Evolutionary conservation across 257 asterid genomes (phyloP).

Genomic region (Henckelia pumila): DNA sequence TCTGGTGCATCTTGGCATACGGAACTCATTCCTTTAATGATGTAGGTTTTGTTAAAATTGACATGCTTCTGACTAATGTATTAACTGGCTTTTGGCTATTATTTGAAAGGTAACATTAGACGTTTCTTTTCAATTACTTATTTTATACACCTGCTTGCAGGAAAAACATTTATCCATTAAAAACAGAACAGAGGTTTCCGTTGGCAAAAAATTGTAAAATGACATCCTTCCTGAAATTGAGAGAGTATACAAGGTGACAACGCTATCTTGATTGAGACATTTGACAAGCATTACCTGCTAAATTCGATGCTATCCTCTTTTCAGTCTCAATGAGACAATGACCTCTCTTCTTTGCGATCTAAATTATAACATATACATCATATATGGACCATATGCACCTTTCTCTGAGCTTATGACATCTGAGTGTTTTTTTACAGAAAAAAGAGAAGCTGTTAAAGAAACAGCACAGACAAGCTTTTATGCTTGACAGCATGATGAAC

Average conservation of each 20-base stretch:
- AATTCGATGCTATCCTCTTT: constrained; percentile 11
- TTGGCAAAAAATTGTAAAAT: constrained; percentile 86
- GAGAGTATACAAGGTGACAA: constrained; percentile 81
- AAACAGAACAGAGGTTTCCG: constrained; percentile 81
- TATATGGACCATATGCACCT: constrained; percentile 9
- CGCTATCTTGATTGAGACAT: constrained; percentile 24
- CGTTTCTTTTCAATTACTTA: too few species aligned
- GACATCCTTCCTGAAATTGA: constrained; percentile 91
- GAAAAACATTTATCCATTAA: constrained; percentile 82
- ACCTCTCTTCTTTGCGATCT: constrained; percentile 1
- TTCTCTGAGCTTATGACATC: constrained; percentile 21
- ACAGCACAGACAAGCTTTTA: constrained; percentile 90
- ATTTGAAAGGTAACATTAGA: too few species aligned
- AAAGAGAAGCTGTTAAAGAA: constrained; percentile 83
- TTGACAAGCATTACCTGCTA: constrained; percentile 10
- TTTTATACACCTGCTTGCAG: too few species aligned
- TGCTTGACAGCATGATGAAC: constrained; percentile 77
- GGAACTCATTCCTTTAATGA: not conserved
- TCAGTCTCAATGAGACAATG: constrained; percentile 11
- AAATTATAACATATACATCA: constrained; percentile 1
- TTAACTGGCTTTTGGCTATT: too few species aligned
- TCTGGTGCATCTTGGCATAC: not conserved
- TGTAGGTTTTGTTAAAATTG: not conserved
- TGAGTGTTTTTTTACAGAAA: constrained; percentile 52
- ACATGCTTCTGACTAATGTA: not conserved